Evolutionary conservation across 306 rosid species (phyloP), one percentile per base, ranked within the genome.

Genomic region (Benincasa hispida): DNA sequence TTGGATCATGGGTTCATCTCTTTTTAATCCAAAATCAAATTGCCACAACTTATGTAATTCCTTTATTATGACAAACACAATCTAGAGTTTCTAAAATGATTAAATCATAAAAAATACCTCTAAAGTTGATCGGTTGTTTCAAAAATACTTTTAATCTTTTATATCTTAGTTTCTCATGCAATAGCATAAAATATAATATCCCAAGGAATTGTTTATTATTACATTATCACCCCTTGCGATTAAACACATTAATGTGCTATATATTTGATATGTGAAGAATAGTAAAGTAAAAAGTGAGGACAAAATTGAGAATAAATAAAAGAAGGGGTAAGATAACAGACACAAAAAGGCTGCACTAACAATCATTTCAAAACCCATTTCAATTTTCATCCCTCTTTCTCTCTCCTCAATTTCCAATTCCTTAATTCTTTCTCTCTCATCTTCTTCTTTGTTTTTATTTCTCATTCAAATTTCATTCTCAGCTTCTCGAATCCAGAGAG

Each of bases 311-410:
- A 72, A 47, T 18, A 51, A 30, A 8, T 3, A n/a, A 65, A 65
- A 34, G 22, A 1, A 28, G 4, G 65, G 66, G 37, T 27, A 22
- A 60, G 39, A 60, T 28, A 65, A 35, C 30, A 67, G 18, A 22
- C 10, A 41, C 45, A 48, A 18, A 72, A 30, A 51, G 57, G 61
- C 27, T 50, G 76, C 47, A 51, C 27, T 14, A 51, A 51, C 45
- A 72, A 72, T 19, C 45, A 72, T 72, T 72, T 66, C 53, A 39
- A 62, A 63, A n/a, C 45, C 53, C 51, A 61, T 61, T 56, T 63
- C 24, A 34, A 63, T 61, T 61, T 61, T 61, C 25, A 19, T 6
- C 67, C 2, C 14, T 11, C 65, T 27, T 15, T 25, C 66, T 27
- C 62, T 55, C 59, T 55, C 27, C 19, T 30, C 53, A 0, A 47